Base-by-base conservation (phyloP, 169 alveolate species). In the Plasmodium ovale region DNA sequence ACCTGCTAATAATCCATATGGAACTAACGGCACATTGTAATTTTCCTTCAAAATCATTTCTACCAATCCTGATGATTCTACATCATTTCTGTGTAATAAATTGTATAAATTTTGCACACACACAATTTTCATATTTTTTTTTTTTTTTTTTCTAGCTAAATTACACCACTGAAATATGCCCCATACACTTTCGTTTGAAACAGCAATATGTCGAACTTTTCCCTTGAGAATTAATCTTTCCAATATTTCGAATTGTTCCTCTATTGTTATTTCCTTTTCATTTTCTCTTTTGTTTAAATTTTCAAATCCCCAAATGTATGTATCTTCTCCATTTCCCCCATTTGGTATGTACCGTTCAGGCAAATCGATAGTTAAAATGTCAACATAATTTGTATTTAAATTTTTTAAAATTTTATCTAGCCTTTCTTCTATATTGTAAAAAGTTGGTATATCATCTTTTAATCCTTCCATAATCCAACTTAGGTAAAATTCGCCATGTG, bases 1-100 rank as follows among this genome's bases (percentile, higher is more conserved):
- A 10, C 97, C 97, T 6, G 97, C 97, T 47, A 95, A 88, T n/a
- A 87, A 60, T 25, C 96, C 97, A 72, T 95, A 95, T 10, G 97
- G 95, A n/a, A 95, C 92, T 29, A 95, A 70, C 3, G 97, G 97
- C 44, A 95, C 93, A 42, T 93, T 92, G 37, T 92, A 84, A 59
- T 92, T 72, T 51, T 90, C 95, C 56, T 79, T 79, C 37, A 85
- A 60, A 5, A 87, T 87, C 70, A 94, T 95, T 53, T 95, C 97
- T 14, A 93, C 93, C 54, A 95, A 42, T 14, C 97, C 97, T 1
- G 94, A 91, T 14, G 96, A 87, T 49, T 95, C 97, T 39, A 93
- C 49, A 69, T 95, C 96, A 89, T 95, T 95, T 67, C 96, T 92
- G 51, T 95, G 95, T 56, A 95, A 77, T 39, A 95, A 25, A 74